Evolutionary conservation across 805 yeast genomes (phyloP).

Genomic region (Hanseniaspora taiwanica): DNA sequence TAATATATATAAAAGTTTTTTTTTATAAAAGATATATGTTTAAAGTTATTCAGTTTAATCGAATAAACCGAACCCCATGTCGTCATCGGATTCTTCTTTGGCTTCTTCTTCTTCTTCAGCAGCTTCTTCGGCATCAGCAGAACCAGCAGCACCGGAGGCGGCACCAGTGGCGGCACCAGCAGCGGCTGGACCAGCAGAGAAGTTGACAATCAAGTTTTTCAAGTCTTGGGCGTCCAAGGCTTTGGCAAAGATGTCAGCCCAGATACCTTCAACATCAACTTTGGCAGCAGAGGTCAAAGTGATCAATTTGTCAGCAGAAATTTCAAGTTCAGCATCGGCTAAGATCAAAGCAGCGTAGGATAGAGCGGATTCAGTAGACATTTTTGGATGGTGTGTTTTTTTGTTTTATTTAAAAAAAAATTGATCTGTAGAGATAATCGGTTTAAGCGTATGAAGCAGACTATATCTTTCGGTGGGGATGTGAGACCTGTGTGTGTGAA

Average conservation of each 20-base stretch:
- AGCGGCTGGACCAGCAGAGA: slow-evolving; percentile 38
- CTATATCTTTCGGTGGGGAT: slow-evolving; percentile 19
- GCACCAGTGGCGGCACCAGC: slow-evolving; percentile 32
- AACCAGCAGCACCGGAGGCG: slow-evolving; percentile 34
- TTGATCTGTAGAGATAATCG: slow-evolving; percentile 22
- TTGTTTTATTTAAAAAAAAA: background rate
- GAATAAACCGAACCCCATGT: slow-evolving; percentile 87
- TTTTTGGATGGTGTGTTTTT: slow-evolving; percentile 21
- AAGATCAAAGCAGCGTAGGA: slow-evolving; percentile 97
- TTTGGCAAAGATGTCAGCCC: slow-evolving; percentile 75
- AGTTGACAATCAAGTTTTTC: slow-evolving; percentile 50
- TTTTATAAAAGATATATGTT: background rate
- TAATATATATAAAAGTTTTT: too few relatives aligned
- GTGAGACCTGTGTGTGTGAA: background rate
- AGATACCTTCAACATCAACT: slow-evolving; percentile 59
- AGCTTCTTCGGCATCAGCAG: slow-evolving; percentile 43
- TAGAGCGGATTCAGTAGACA: slow-evolving; percentile 83
- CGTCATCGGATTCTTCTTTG: slow-evolving; percentile 62
- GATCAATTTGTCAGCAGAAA: slow-evolving; percentile 70
- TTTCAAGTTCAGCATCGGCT: slow-evolving; percentile 93
- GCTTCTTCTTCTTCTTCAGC: slow-evolving; percentile 44
- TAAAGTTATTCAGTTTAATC: slow-evolving; percentile 36
- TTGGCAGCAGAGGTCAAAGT: slow-evolving; percentile 67
- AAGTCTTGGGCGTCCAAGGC: slow-evolving; percentile 73
- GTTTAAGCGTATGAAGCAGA: slow-evolving; percentile 24